These are phyloP conservation scores for Neurospora intermedia DNA, from an alignment of 495 filamentous ascomycete genomes.

Conservation along the genomic window DNA sequence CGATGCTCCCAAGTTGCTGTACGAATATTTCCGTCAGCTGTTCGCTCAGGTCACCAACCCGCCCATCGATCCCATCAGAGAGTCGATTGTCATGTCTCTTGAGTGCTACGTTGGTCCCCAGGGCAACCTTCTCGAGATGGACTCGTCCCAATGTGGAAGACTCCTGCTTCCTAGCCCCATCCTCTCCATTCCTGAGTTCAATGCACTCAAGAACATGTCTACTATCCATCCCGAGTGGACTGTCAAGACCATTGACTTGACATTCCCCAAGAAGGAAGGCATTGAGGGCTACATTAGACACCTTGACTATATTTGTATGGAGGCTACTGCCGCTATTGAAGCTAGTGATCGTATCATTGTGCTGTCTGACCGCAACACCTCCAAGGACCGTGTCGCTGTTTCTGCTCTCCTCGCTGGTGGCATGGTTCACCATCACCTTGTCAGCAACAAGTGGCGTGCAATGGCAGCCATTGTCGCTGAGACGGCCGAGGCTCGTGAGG, in stretches of 20 bases:
- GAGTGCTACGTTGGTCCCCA: constrained; percentile 97
- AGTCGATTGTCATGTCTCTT: constrained; percentile 98
- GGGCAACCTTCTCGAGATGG: constrained; percentile 95
- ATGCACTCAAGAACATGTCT: constrained; percentile 72
- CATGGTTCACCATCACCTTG: constrained; percentile 95
- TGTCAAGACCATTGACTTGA: constrained; percentile 91
- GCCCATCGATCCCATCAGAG: constrained; percentile 95
- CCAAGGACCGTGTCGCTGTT: constrained; percentile 71
- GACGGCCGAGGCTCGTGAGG: constrained; percentile 94
- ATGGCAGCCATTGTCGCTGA: constrained; percentile 83
- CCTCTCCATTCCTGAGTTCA: constrained; percentile 86
- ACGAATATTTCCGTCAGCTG: constrained; percentile 97
- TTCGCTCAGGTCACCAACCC: constrained; percentile 99
- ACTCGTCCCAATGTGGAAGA: constrained; percentile 76
- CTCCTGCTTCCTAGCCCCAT: constrained; percentile 85
- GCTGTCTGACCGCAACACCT: constrained; percentile 83
- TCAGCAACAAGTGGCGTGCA: constrained; percentile 92
- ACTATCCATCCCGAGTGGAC: constrained; percentile 71
- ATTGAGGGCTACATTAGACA: constrained; percentile 79
- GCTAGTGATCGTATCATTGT: constrained; percentile 80
- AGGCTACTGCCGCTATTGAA: constrained; percentile 75
- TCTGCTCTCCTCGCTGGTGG: constrained; percentile 85
- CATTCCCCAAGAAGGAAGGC: constrained; percentile 83
- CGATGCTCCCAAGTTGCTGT: constrained; percentile 78
- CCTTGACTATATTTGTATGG: constrained; percentile 80